A percentile compares a stretch with the other conserved stretches of the same genome.
phyloP scores from a whole-genome alignment of 2,329 filamentous ascomycete species.

The Fusarium verrucosum region DNA sequence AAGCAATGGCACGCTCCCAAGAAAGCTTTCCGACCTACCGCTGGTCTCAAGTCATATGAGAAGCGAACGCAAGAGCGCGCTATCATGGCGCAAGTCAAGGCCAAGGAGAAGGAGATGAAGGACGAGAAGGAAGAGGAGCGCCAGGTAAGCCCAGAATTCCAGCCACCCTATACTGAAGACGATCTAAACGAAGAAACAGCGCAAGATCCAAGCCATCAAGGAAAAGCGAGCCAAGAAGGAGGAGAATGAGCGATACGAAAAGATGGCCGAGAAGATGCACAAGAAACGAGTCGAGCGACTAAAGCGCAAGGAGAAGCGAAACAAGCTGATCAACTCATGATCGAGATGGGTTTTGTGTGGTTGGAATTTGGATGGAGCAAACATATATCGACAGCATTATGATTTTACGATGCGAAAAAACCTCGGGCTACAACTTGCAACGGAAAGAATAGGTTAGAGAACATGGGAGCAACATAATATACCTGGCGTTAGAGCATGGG shows the following conservation, averaged over 20 bases:
- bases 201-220: conserved; percentile 80
- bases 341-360: background rate
- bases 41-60: conserved; percentile 81
- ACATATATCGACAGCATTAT: conserved; percentile 31
- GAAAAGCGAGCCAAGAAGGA: conserved; percentile 89
- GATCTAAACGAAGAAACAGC: conserved; percentile 57
- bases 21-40: conserved; percentile 83
- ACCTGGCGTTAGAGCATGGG: conserved; percentile 22
- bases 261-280: conserved; percentile 98
- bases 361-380: conserved; percentile 1
- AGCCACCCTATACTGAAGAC: background rate
- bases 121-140: conserved; percentile 92
- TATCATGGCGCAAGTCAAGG: conserved; percentile 80
- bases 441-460: conserved; percentile 15
- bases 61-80: conserved; percentile 77
- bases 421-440: conserved; percentile 22
- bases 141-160: conserved; percentile 65
- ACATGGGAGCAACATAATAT: conserved; percentile 26
- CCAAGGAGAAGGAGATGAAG: conserved; percentile 94
- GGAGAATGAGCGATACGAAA: conserved; percentile 90
- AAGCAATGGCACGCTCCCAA: conserved; percentile 93
- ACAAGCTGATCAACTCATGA: conserved; percentile 78
- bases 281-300: conserved; percentile 91
- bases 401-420: conserved; percentile 40
- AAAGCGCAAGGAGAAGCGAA: conserved; percentile 96